phyloP scores from a whole-genome alignment of 1,284 basidiomycete species.

The Phlebopus sp. region DNA sequence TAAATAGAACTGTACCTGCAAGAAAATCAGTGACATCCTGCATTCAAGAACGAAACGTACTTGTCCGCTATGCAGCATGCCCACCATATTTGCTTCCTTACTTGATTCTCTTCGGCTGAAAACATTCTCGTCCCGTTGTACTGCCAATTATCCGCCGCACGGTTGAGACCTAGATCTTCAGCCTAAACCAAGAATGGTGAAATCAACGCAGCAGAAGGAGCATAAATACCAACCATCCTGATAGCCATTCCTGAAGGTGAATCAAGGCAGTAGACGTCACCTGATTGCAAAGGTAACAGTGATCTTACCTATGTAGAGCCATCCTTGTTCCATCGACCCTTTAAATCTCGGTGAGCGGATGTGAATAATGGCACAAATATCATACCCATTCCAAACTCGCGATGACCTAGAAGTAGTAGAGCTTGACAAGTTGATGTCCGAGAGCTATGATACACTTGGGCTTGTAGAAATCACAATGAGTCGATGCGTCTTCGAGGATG shows the following conservation, averaged over 20 bases:
- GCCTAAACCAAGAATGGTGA: slow-evolving; percentile 47
- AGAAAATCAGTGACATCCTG: slow-evolving; percentile 1
- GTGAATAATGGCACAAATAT: not conserved
- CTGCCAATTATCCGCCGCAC: slow-evolving; percentile 76
- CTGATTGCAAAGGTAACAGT: slow-evolving; percentile 18
- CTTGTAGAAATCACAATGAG: slow-evolving; percentile 34
- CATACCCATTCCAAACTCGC: slow-evolving; percentile 77
- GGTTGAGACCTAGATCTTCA: slow-evolving; percentile 79
- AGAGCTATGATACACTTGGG: slow-evolving; percentile 63
- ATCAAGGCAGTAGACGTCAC: not conserved
- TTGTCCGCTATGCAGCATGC: slow-evolving; percentile 71
- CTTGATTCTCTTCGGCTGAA: slow-evolving; percentile 70
- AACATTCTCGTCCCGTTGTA: slow-evolving; percentile 65
- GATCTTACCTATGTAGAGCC: slow-evolving; percentile 68
- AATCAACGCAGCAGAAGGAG: not conserved
- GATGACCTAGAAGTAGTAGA: slow-evolving; percentile 73
- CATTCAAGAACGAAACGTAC: slow-evolving; percentile 37
- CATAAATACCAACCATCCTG: slow-evolving; percentile 55
- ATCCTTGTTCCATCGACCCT: slow-evolving; percentile 77
- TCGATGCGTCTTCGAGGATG: not conserved
- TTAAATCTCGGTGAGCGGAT: slow-evolving; percentile 10
- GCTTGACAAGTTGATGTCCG: slow-evolving; percentile 72
- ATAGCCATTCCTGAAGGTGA: slow-evolving; percentile 63
- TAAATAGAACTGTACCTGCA: slow-evolving; percentile 63
- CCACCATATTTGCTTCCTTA: slow-evolving; percentile 83